Percentiles rank a stretch among this genome's conserved stretches.
Conservation (phyloP, 1,139 yeast species). For the Sugiyamaella japonica region DNA sequence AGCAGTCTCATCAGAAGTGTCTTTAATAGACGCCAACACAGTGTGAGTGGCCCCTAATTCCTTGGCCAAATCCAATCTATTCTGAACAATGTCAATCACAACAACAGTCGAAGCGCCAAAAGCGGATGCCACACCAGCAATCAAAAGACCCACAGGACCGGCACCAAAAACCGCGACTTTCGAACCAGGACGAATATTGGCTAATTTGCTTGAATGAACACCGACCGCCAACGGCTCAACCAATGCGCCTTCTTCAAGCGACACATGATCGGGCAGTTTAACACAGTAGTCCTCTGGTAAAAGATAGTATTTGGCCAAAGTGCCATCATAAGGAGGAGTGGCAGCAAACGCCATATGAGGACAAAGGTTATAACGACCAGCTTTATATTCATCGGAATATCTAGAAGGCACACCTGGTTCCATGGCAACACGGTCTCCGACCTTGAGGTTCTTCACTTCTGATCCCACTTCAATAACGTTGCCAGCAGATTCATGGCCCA, state of each 20-base stretch:
- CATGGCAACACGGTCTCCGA: constrained; percentile 54
- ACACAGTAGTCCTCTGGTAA: constrained; percentile 84
- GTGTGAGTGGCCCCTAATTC: constrained; percentile 30
- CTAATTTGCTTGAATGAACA: constrained; percentile 73
- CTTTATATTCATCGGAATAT: constrained; percentile 67
- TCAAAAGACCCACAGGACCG: constrained; percentile 86
- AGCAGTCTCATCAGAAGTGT: constrained; percentile 40
- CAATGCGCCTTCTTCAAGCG: constrained; percentile 83
- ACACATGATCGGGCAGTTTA: constrained; percentile 71
- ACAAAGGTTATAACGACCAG: constrained; percentile 76
- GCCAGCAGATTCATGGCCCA: constrained; percentile 78
- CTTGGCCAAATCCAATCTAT: constrained; percentile 27
- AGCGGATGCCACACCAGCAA: constrained; percentile 73
- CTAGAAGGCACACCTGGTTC: constrained; percentile 86
- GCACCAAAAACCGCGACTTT: constrained; percentile 80
- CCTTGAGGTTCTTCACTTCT: constrained; percentile 49
- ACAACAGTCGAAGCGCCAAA: constrained; percentile 73
- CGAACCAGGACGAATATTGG: constrained; percentile 65
- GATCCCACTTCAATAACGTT: constrained; percentile 64
- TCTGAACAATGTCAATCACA: constrained; percentile 50
- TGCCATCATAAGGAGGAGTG: constrained; percentile 72
- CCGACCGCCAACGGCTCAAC: constrained; percentile 89
- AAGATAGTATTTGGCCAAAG: constrained; percentile 67
- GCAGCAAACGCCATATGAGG: constrained; percentile 87
- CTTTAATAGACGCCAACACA: constrained; percentile 36